Conservation (phyloP, 2,329 filamentous ascomycete genomes). For the Trichoderma sp. region DNA sequence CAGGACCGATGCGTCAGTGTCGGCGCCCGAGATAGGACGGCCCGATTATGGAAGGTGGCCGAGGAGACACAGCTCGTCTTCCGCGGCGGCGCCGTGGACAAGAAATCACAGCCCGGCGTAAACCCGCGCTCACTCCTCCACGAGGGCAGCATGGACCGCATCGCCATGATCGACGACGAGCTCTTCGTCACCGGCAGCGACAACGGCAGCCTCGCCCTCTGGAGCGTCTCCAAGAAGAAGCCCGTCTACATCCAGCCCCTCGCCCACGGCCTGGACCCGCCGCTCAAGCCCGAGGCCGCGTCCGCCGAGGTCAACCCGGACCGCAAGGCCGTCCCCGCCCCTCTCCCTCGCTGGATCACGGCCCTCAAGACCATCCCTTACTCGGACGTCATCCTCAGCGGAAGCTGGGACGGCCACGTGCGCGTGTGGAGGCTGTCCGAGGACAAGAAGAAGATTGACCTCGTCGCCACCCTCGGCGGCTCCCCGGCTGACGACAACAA, state of each 20-base stretch:
- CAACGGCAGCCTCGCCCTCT: constrained; percentile 81
- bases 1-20: constrained; percentile 89
- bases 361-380: constrained; percentile 83
- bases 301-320: constrained; percentile 69
- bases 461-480: constrained; percentile 61
- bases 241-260: constrained; percentile 74
- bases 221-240: constrained; percentile 93
- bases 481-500: background rate
- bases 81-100: constrained; percentile 70
- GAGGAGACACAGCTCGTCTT: constrained; percentile 97
- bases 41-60: constrained; percentile 90
- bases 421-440: constrained; percentile 80
- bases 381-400: constrained; percentile 83
- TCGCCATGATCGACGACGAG: constrained; percentile 84
- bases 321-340: constrained; percentile 55
- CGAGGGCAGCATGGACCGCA: constrained; percentile 85
- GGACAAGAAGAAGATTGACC: constrained; percentile 76
- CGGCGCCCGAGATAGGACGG: constrained; percentile 85
- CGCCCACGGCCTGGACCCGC: constrained; percentile 80
- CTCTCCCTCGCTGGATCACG: constrained; percentile 83
- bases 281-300: constrained; percentile 62
- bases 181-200: constrained; percentile 92
- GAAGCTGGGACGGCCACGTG: constrained; percentile 86
- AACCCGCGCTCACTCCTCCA: constrained; percentile 55
- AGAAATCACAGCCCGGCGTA: constrained; percentile 43